A percentile compares a stretch with the other conserved stretches of the same genome.
Conservation (phyloP, 1,284 basidiomycete species). For the Leccinum griseonigrum region DNA sequence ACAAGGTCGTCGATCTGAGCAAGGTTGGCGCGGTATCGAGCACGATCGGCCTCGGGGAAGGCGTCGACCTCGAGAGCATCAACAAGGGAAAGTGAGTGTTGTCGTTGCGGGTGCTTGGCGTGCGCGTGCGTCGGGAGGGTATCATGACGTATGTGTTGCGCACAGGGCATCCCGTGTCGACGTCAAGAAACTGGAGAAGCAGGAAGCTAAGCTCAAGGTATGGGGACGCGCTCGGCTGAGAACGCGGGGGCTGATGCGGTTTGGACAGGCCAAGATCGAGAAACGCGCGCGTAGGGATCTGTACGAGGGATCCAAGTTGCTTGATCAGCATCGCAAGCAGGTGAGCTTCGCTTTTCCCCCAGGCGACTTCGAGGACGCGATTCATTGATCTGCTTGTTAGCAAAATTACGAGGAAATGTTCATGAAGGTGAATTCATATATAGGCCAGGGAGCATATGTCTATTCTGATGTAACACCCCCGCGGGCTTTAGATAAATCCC, state of each 20-base stretch:
- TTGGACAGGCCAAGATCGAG: constrained; percentile 85
- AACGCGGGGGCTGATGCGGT: background rate
- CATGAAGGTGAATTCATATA: constrained; percentile 65
- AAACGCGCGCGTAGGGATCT: constrained; percentile 87
- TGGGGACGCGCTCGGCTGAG: background rate
- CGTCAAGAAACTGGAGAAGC: constrained; percentile 97
- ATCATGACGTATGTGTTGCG: constrained; percentile 11
- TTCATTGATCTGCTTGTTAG: constrained; percentile 38
- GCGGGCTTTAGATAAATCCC: constrained; percentile 81
- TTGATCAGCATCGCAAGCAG: constrained; percentile 92
- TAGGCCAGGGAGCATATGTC: background rate
- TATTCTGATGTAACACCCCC: background rate
- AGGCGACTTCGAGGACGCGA: background rate
- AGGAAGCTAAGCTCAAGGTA: constrained; percentile 94
- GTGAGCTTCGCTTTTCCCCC: constrained; percentile 36
- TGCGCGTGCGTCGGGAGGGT: constrained; percentile 1
- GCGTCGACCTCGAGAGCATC: constrained; percentile 91
- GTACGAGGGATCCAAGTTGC: constrained; percentile 94
- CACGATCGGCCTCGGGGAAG: constrained; percentile 81
- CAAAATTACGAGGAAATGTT: constrained; percentile 99
- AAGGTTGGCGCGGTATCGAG: constrained; percentile 78
- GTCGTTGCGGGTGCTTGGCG: constrained; percentile 5
- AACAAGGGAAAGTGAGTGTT: constrained; percentile 88
- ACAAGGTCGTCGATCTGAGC: constrained; percentile 95
- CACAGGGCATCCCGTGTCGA: constrained; percentile 76